Percentiles rank a stretch among this genome's conserved stretches.
Conservation (phyloP, 2,329 filamentous ascomycete genomes). For the Trichoderma sp. region DNA sequence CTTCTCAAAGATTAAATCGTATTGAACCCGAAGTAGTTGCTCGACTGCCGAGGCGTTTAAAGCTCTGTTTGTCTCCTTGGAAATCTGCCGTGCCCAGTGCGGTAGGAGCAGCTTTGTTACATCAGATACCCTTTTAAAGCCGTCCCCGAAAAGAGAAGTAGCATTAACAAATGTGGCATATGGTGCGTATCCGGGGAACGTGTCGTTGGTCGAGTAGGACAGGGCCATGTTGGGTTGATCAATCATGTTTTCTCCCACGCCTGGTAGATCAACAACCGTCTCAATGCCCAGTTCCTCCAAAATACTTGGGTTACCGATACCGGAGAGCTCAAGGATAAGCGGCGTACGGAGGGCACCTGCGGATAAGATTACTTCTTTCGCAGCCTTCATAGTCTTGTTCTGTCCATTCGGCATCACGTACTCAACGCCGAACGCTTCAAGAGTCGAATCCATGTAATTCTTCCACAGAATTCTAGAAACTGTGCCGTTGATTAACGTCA, state of each 20-base stretch:
- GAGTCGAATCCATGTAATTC: not conserved
- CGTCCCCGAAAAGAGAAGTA: conserved; percentile 37
- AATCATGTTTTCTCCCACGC: conserved; percentile 44
- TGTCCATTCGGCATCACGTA: conserved; percentile 37
- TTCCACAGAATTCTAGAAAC: conserved; percentile 37
- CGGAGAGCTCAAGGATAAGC: conserved; percentile 36
- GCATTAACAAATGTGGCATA: conserved; percentile 40
- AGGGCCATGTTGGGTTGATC: conserved; percentile 45
- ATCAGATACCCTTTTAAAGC: conserved; percentile 28
- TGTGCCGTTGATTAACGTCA: conserved; percentile 42
- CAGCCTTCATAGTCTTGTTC: conserved; percentile 38
- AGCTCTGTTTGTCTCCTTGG: conserved; percentile 29
- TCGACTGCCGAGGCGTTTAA: conserved; percentile 39
- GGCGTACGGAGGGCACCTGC: conserved; percentile 24
- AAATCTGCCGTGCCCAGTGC: conserved; percentile 35
- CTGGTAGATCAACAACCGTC: conserved; percentile 38
- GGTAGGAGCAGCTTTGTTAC: conserved; percentile 31
- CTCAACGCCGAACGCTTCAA: conserved; percentile 39
- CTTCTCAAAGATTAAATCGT: conserved; percentile 49
- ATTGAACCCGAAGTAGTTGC: conserved; percentile 45
- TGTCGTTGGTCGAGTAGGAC: conserved; percentile 28
- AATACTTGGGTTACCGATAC: conserved; percentile 35
- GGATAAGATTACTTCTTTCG: conserved; percentile 37
- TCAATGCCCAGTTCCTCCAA: conserved; percentile 37
- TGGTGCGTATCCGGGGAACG: conserved; percentile 31